Evolutionary conservation across 2,329 filamentous ascomycete genomes (phyloP).

Genomic region (Colletotrichum gloeosporioides): DNA sequence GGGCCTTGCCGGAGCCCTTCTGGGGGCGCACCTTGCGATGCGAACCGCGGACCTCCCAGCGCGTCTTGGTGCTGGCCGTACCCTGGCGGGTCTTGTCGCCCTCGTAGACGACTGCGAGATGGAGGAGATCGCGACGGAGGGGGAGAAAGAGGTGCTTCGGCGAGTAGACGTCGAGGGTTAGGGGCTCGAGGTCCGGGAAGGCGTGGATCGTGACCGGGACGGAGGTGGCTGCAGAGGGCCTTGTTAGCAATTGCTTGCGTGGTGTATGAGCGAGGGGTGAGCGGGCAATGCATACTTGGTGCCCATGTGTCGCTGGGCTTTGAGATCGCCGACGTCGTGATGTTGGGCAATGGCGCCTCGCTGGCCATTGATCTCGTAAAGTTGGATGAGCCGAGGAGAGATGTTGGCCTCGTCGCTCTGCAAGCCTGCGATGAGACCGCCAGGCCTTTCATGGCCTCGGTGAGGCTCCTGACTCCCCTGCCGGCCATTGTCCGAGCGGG

Average conservation of each 20-base stretch:
- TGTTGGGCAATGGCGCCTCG: constrained; percentile 44
- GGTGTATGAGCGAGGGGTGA: no score
- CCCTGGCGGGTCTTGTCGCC: constrained; percentile 88
- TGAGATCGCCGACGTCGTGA: constrained; percentile 38
- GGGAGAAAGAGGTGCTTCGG: constrained; percentile 85
- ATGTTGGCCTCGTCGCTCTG: constrained; percentile 38
- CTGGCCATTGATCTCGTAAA: constrained; percentile 64
- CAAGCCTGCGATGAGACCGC: constrained; percentile 46
- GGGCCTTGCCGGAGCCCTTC: constrained; percentile 84
- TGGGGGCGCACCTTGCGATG: constrained; percentile 82
- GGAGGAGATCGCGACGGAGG: constrained; percentile 87
- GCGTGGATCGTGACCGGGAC: constrained; percentile 86
- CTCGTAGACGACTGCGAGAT: constrained; percentile 91
- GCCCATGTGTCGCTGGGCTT: constrained; percentile 47
- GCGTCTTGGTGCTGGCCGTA: constrained; percentile 82
- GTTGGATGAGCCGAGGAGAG: constrained; percentile 33
- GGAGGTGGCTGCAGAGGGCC: constrained; percentile 52
- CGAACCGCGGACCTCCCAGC: constrained; percentile 84
- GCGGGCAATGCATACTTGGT: constrained; percentile 43
- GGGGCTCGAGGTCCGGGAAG: constrained; percentile 89
- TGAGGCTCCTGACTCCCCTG: constrained; percentile 54
- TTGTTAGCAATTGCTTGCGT: constrained; percentile 8
- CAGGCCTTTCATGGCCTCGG: constrained; percentile 57
- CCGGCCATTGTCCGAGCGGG: constrained; percentile 42
- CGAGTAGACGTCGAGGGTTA: constrained; percentile 78